phyloP scores from a whole-genome alignment of 129 eudicot species.

The Oenanthe sinensis region DNA sequence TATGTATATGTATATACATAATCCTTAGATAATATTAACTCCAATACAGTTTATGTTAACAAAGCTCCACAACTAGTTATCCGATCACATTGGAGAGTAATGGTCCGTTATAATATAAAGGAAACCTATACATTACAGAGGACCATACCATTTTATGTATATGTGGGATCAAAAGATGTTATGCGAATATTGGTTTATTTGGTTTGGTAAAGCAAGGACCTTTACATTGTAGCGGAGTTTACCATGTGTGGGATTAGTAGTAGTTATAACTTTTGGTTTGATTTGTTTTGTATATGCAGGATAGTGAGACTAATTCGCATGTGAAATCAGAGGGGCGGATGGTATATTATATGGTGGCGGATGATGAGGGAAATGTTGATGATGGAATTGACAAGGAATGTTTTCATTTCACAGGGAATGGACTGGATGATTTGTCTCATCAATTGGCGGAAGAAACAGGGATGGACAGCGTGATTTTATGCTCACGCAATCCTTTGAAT shows the following conservation, averaged over 20 bases:
- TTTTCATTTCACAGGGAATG: constrained; percentile 46
- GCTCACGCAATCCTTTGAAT: constrained; percentile 49
- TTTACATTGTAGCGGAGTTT: no score
- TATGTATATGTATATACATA: background rate
- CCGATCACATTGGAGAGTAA: background rate
- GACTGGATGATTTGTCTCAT: constrained; percentile 50
- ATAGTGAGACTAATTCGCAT: constrained; percentile 19
- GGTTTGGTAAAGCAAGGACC: constrained; percentile 3
- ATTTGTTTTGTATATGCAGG: constrained; percentile 25
- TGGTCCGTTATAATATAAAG: background rate
- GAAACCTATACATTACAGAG: background rate
- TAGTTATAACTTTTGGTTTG: background rate
- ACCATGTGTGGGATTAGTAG: no score
- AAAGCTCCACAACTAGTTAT: background rate
- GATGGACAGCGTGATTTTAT: constrained; percentile 41
- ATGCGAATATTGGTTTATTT: background rate
- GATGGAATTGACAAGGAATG: constrained; percentile 34
- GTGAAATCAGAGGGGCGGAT: constrained; percentile 55
- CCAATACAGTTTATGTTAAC: background rate
- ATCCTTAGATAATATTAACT: background rate
- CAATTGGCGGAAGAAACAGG: constrained; percentile 65
- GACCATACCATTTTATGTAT: background rate
- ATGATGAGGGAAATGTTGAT: constrained; percentile 45
- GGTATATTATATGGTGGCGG: constrained; percentile 45
- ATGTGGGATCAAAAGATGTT: background rate